Evolutionary conservation across 441 rosid genomes (phyloP).

Genomic region (Monsonia emarginata): DNA sequence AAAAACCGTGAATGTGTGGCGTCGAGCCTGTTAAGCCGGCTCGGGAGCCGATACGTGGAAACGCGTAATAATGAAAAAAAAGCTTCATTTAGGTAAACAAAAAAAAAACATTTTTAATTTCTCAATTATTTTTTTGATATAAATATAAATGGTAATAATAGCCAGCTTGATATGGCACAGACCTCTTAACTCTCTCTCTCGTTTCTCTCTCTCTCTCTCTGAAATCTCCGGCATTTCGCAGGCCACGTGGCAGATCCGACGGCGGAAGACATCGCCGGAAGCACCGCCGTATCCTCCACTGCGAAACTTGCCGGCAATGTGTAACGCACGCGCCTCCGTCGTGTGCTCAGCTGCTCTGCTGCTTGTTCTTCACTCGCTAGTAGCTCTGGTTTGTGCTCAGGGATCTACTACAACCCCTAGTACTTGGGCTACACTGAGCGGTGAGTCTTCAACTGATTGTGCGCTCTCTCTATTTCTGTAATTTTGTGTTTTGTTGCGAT

Average conservation of each 20-base stretch:
- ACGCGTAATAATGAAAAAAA: not conserved
- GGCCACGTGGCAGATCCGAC: constrained; percentile 22
- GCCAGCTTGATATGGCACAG: constrained; percentile 2
- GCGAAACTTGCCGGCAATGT: constrained; percentile 45
- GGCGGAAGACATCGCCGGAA: constrained; percentile 17
- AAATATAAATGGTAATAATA: not conserved
- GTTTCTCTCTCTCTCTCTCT: constrained; percentile 12
- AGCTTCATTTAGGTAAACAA: too few relatives aligned
- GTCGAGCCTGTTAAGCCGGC: not conserved
- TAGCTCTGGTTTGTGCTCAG: constrained; percentile 50
- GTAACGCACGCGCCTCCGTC: constrained; percentile 20
- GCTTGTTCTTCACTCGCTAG: constrained; percentile 23
- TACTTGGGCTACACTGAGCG: constrained; percentile 50
- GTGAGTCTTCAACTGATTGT: constrained; percentile 21
- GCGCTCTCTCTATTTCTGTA: not conserved
- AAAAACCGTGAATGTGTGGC: too few relatives aligned
- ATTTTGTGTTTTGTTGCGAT: too few relatives aligned
- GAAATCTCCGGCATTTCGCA: constrained; percentile 23
- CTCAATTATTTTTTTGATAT: not conserved
- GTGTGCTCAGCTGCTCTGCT: constrained; percentile 24
- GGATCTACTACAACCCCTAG: constrained; percentile 36
- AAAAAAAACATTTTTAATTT: too few relatives aligned
- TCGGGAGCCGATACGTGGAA: not conserved
- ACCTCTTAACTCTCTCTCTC: not conserved
- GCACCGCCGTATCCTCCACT: constrained; percentile 10